Evolutionary conservation across 2,329 filamentous ascomycete species (phyloP), one percentile per base, ranked within the genome.

Genomic region (Ophioceras dolichostomum): DNA sequence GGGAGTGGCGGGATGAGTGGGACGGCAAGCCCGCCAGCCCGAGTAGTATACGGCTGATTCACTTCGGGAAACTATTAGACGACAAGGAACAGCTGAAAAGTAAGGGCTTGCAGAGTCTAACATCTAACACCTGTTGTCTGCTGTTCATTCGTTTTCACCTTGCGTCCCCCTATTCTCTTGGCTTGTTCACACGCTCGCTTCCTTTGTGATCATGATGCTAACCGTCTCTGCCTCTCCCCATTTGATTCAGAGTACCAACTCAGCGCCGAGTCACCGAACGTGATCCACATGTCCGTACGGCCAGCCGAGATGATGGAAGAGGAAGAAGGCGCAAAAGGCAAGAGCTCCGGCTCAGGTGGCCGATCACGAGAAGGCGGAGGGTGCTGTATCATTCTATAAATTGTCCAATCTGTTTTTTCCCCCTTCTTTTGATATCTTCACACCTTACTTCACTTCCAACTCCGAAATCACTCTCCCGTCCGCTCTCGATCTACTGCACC

Each of bases 1-100:
- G 85, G 49, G 88, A 95, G 57, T 96, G 89, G 89, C 72, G 86
- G 47, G 79, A 79, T 49, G 85, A 95, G 54, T 95, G 89, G 89
- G 88, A 94, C 51, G 64, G 78, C 13, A 79, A 83, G 52, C 89
- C 89, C 2, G 76, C 82, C 19, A 91, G 84, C 52, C 88, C 89
- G 10, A 89, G 79, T 51, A 84, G 81, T 43, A 96, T 96, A 64
- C 72, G 89, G 36, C 62, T 96, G 49, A 95, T 96, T 51, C 83
- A 86, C 44, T 91, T 94, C 59, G 89, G 89, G 36, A 86, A 89
- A 54, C 65, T 95, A 56, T 63, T 95, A 47, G 87, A 94, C 49
- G 89, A 95, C 52, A 94, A 94, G 60, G 76, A 82, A 40, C 76
- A 75, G 45, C 60, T 96, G 43, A 87, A 78, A 64, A 87, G 88